A percentile compares a stretch with the other conserved stretches of the same genome.
These are phyloP conservation scores for Aplosporella prunicola DNA, from an alignment of 2,329 filamentous ascomycete genomes.

Conservation along the genomic window DNA sequence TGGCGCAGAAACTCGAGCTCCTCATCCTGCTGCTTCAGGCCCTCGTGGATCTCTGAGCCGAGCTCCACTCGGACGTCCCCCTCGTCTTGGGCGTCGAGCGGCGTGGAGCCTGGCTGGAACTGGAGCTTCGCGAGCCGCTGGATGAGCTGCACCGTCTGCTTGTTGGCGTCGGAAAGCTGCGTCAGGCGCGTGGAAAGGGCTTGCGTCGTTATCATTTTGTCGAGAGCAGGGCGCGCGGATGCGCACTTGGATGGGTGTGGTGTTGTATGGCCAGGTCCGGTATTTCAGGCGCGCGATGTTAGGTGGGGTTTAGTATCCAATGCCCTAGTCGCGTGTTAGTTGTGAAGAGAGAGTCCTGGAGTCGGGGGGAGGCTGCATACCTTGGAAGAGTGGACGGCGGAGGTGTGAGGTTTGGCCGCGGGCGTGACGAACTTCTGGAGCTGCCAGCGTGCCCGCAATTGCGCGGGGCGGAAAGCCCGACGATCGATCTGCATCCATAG, in stretches of 20 bases:
- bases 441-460: too few species aligned
- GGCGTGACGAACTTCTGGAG: too few species aligned
- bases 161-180: constrained; percentile 45
- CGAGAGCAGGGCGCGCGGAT: too few species aligned
- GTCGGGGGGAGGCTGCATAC: too few species aligned
- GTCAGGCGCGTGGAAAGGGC: constrained; percentile 41
- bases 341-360: too few species aligned
- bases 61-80: constrained; percentile 62
- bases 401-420: too few species aligned
- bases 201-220: constrained; percentile 27
- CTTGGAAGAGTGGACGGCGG: too few species aligned
- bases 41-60: constrained; percentile 68
- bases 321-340: too few species aligned
- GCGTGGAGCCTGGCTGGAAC: constrained; percentile 54
- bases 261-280: not conserved
- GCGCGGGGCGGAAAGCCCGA: too few species aligned
- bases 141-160: constrained; percentile 45
- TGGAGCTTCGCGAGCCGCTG: constrained; percentile 49
- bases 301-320: too few species aligned
- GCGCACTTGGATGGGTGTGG: not conserved
- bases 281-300: too few species aligned
- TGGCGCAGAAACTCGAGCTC: constrained; percentile 73
- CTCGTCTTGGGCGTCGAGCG: constrained; percentile 50
- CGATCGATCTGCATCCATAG: too few species aligned
- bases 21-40: constrained; percentile 68